A percentile compares a stretch with the other conserved stretches of the same genome.
These are phyloP conservation scores for Rhynchospora tenuis DNA, from an alignment of 176 grass and related monocot genomes.

Conservation along the genomic window DNA sequence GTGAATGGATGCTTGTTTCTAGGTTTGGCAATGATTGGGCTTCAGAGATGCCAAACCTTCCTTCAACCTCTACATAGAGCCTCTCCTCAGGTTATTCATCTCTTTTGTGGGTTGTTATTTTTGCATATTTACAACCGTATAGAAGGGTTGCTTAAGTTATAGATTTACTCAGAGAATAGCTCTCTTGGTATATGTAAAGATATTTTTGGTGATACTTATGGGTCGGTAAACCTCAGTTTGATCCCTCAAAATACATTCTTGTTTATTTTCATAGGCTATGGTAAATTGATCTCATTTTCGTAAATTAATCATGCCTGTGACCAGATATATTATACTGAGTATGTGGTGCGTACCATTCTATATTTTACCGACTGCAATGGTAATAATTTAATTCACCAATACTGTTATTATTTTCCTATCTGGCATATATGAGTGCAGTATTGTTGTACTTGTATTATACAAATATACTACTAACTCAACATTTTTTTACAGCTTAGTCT, in stretches of 20 bases:
- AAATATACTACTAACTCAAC: background rate
- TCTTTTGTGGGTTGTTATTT: background rate
- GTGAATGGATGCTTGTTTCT: background rate
- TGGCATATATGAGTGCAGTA: background rate
- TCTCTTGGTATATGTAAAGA: too few relatives aligned
- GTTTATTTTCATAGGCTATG: too few relatives aligned
- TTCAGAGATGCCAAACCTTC: constrained; percentile 13
- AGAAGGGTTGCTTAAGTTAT: background rate
- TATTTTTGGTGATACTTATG: too few relatives aligned
- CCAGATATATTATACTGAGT: background rate
- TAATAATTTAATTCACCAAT: background rate
- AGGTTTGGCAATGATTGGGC: constrained; percentile 24
- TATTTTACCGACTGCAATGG: background rate
- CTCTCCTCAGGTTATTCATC: constrained; percentile 25
- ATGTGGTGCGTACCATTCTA: background rate
- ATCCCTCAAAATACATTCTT: too few relatives aligned
- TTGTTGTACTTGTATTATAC: background rate
- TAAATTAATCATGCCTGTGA: too few relatives aligned
- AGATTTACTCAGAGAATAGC: background rate
- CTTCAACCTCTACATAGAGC: constrained; percentile 18
- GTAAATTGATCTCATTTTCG: too few relatives aligned
- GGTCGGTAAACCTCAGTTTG: too few relatives aligned
- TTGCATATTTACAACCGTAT: background rate
- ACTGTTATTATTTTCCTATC: background rate
- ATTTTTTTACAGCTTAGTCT: constrained; percentile 12